These are phyloP conservation scores for Globisporangium echinulatum DNA, from an alignment of 352 stramenopile genomes.

Conservation along the genomic window DNA sequence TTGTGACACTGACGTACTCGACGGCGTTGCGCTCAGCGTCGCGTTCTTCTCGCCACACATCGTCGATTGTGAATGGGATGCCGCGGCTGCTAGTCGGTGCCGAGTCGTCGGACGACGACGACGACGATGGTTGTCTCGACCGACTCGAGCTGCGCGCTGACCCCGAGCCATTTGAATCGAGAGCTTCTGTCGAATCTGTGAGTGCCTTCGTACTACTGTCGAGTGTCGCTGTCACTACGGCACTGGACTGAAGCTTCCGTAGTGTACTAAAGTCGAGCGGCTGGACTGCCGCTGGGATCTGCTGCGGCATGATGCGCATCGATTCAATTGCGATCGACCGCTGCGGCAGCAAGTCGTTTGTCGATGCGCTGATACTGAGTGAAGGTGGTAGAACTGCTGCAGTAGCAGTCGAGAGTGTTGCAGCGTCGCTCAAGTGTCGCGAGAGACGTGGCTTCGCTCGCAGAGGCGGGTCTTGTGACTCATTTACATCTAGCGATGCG, in stretches of 20 bases:
- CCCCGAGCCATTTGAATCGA: not conserved
- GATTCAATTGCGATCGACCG: slow-evolving; percentile 7
- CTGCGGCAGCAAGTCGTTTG: not conserved
- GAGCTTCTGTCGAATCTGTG: too few relatives aligned
- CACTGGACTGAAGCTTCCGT: not conserved
- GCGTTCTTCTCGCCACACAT: slow-evolving; percentile 11
- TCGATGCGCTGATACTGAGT: not conserved
- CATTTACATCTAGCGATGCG: not conserved
- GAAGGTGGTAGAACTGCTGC: not conserved
- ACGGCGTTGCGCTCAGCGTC: not conserved
- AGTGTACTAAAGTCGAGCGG: slow-evolving; percentile 14
- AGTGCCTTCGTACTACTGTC: not conserved
- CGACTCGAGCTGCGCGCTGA: not conserved
- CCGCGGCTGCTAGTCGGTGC: not conserved
- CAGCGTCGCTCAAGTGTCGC: slow-evolving; percentile 2
- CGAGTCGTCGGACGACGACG: not conserved
- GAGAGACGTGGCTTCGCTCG: not conserved
- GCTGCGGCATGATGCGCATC: slow-evolving; percentile 8
- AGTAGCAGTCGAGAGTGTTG: not conserved
- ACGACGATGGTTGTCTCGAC: not conserved
- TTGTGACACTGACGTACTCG: slow-evolving; percentile 10
- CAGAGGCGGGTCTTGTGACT: not conserved
- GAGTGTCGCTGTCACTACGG: not conserved
- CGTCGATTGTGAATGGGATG: slow-evolving; percentile 3
- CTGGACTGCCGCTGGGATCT: slow-evolving; percentile 7